These are phyloP conservation scores for Penicillium goetzii DNA, from an alignment of 495 filamentous ascomycete species.

Conservation along the genomic window DNA sequence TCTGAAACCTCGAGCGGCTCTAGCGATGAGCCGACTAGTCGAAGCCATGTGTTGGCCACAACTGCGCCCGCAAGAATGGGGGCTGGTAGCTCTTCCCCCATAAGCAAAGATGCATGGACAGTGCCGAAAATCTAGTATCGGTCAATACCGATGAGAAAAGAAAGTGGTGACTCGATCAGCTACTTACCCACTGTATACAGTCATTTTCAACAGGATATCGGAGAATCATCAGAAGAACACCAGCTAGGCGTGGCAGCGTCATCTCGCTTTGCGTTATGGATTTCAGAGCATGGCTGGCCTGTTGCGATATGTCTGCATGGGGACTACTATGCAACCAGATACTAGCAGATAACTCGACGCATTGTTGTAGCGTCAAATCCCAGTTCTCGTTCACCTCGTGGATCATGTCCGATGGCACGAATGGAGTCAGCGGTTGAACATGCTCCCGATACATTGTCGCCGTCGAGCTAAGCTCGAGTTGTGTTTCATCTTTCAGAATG, in stretches of 20 bases:
- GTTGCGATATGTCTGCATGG: background rate
- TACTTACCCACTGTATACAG: conserved; percentile 1
- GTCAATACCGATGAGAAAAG: background rate
- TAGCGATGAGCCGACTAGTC: background rate
- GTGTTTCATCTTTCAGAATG: background rate
- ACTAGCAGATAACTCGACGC: background rate
- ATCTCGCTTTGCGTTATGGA: background rate
- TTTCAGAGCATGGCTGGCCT: background rate
- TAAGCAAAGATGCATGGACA: background rate
- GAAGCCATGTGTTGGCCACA: background rate
- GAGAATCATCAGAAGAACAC: background rate
- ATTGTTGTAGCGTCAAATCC: background rate
- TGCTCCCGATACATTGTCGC: background rate
- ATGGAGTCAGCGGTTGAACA: background rate
- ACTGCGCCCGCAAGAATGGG: background rate
- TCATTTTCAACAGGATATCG: background rate
- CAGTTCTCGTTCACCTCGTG: background rate
- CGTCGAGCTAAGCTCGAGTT: background rate
- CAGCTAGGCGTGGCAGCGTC: background rate
- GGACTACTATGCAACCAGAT: background rate
- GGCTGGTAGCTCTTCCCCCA: background rate
- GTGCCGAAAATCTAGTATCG: background rate
- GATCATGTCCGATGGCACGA: background rate
- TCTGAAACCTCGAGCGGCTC: background rate
- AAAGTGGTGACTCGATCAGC: background rate